A percentile compares a stretch with the other conserved stretches of the same genome.
Conservation (phyloP, 2,329 filamentous ascomycete species). For the Cryphonectria radicalis region DNA sequence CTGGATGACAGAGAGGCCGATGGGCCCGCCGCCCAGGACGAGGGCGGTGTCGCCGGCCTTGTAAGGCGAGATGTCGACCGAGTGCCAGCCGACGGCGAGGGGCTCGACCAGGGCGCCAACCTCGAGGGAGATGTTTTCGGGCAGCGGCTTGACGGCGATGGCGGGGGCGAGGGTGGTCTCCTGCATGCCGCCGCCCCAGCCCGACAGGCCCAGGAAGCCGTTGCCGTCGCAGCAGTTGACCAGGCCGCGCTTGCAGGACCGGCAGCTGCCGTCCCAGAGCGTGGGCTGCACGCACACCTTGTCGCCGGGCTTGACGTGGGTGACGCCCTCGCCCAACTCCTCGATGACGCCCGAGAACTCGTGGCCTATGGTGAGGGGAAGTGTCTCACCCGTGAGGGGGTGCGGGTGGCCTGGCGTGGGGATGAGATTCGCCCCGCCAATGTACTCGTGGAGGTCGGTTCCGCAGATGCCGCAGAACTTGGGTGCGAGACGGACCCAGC, state of each 20-base stretch:
- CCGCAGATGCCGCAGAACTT: slow-evolving; percentile 42
- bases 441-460: slow-evolving; percentile 41
- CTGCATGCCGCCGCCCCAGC: slow-evolving; percentile 57
- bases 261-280: slow-evolving; percentile 58
- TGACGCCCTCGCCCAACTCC: slow-evolving; percentile 56
- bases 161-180: slow-evolving; percentile 55
- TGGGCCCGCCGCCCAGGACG: slow-evolving; percentile 65
- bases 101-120: slow-evolving; percentile 65
- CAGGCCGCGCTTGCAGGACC: slow-evolving; percentile 52
- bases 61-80: slow-evolving; percentile 39
- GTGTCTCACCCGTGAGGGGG: slow-evolving; percentile 56
- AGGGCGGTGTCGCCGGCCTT: slow-evolving; percentile 51
- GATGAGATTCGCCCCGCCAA: slow-evolving; percentile 37
- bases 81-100: slow-evolving; percentile 67
- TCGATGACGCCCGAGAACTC: slow-evolving; percentile 64
- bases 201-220: slow-evolving; percentile 41
- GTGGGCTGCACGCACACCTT: slow-evolving; percentile 62
- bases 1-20: slow-evolving; percentile 63
- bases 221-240: slow-evolving; percentile 48
- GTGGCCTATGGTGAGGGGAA: slow-evolving; percentile 65
- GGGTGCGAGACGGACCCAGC: slow-evolving; percentile 35
- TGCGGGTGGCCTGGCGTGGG: slow-evolving; percentile 49
- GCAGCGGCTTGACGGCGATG: slow-evolving; percentile 50
- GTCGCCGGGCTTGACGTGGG: slow-evolving; percentile 53
- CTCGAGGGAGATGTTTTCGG: slow-evolving; percentile 55